Evolutionary conservation across 805 yeast species (phyloP).

Genomic region (Sugiyamaella floridensis): DNA sequence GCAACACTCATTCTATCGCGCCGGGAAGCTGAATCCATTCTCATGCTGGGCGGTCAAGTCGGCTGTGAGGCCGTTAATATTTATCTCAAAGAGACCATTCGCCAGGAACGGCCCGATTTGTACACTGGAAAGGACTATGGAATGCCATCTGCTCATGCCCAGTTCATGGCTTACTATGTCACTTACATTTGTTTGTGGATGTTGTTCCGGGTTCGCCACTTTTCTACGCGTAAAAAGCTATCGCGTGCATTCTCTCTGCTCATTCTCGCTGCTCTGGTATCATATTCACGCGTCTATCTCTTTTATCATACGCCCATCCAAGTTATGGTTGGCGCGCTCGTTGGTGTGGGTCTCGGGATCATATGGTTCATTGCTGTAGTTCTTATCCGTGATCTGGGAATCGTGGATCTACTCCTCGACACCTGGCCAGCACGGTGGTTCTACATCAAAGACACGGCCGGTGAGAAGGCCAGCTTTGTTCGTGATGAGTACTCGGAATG

Average conservation of each 20-base stretch:
- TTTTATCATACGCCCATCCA: conserved; percentile 70
- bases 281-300: conserved; percentile 67
- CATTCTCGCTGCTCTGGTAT: conserved; percentile 38
- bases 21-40: conserved; percentile 77
- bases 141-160: conserved; percentile 97
- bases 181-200: conserved; percentile 32
- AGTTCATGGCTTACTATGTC: conserved; percentile 80
- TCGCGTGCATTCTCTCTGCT: conserved; percentile 21
- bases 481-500: conserved; percentile 28
- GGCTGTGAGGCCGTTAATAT: conserved; percentile 68
- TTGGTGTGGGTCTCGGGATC: conserved; percentile 58
- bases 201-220: conserved; percentile 25
- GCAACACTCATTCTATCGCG: conserved; percentile 77
- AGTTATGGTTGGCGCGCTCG: conserved; percentile 60
- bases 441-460: conserved; percentile 34
- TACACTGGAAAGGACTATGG: conserved; percentile 58
- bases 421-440: conserved; percentile 46
- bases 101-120: conserved; percentile 62
- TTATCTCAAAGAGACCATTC: conserved; percentile 52
- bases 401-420: conserved; percentile 55
- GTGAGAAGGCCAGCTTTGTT: conserved; percentile 27
- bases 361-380: conserved; percentile 48
- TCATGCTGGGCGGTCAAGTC: conserved; percentile 82
- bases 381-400: conserved; percentile 56
- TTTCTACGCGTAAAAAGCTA: conserved; percentile 22